Base-by-base conservation (phyloP, 441 rosid genomes). In the Metrosideros polymorpha region DNA sequence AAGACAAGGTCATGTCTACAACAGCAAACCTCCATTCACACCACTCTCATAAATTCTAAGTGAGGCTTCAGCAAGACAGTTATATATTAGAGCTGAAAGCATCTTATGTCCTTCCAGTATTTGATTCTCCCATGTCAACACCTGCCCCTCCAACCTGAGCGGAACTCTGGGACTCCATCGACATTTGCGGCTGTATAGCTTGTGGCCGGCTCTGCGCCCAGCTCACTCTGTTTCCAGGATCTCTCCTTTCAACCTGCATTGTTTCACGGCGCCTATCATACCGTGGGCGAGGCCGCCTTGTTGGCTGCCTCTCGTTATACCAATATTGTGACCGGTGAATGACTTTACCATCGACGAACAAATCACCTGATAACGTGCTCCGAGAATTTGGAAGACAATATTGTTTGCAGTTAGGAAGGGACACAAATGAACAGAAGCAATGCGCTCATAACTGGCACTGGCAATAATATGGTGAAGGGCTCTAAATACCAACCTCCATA, bases 291-390 rank as follows among this genome's bases (percentile, higher is more conserved):
- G 96, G 91, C 88, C 94, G 91, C 90, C 94, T 93, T 0, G 86
- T 86, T 10, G 91, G 93, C 57, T 92, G 93, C 86, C 94, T 92
- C 85, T 94, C 94, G n/a, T 90, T 90, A 85, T 87, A 93, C 89
- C 94, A 90, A 84, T 95, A 96, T 56, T 94, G 95, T 61, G 98
- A 98, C 91, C 99, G 94, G 25, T 92, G 97, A 85, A 94, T 95
- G 79, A 97, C 99, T 91, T 96, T 95, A 59, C 99, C 99, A 85
- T 97, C 96, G 14, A 94, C 88, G 85, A 90, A 95, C 90, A 96
- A 88, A 91, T 97, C 99, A 83, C 99, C 98, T 97, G 86, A 82
- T 84, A 39, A 39, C 86, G 79, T 63, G 88, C 89, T 83, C 71
- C 54, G 56, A 47, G 29, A 75, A 24, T n/a, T 15, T 27, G 32